These are phyloP conservation scores for Russula ochroleuca DNA, from an alignment of 768 basidiomycete genomes.

Conservation along the genomic window DNA sequence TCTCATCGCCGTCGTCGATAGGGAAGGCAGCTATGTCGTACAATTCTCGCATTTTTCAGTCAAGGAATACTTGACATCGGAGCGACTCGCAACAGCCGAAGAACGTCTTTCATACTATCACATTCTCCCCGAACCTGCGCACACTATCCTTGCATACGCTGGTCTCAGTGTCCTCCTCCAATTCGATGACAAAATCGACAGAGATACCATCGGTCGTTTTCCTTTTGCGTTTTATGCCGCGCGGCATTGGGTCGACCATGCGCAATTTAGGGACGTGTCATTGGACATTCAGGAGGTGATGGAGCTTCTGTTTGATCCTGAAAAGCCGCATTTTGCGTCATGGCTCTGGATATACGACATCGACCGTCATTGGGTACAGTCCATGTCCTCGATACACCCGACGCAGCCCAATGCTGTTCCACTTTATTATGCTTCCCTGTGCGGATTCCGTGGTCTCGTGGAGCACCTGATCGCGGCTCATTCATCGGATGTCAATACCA, in stretches of 20 bases:
- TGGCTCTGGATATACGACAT: conserved; percentile 17
- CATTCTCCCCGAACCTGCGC: conserved; percentile 2
- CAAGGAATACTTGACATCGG: conserved; percentile 19
- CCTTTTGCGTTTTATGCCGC: conserved; percentile 1
- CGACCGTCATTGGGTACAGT: background rate
- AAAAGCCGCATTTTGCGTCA: conserved; percentile 1
- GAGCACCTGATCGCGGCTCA: background rate
- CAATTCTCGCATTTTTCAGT: conserved; percentile 15
- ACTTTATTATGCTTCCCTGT: conserved; percentile 11
- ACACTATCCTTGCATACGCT: background rate
- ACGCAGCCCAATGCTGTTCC: background rate
- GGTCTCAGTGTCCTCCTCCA: conserved; percentile 13
- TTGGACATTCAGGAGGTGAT: background rate
- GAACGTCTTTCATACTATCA: conserved; percentile 11
- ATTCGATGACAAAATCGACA: conserved; percentile 2
- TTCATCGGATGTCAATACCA: background rate
- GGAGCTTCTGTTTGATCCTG: conserved; percentile 4
- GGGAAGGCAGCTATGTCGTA: background rate
- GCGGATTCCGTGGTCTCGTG: conserved; percentile 9
- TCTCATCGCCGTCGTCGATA: background rate
- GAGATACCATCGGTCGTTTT: background rate
- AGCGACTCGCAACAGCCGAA: background rate
- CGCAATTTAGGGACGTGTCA: background rate
- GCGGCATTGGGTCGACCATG: conserved; percentile 15
- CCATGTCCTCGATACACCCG: background rate